Conservation (phyloP, 2,329 filamentous ascomycete species). For the Zymoseptoria pseudotritici region DNA sequence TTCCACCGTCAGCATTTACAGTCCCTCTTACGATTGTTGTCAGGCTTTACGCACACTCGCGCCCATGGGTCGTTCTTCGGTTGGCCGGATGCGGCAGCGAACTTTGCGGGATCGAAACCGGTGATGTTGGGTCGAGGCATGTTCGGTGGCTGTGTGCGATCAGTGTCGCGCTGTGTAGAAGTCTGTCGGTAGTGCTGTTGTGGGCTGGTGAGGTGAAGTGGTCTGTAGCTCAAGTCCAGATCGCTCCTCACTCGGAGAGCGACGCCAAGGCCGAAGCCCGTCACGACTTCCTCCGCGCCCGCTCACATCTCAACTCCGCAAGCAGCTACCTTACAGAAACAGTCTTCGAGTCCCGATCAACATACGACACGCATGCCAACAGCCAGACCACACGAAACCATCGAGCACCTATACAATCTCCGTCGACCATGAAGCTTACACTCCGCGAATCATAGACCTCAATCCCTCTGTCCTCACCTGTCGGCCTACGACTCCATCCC, state of each 20-base stretch:
- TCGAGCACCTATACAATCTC: not conserved
- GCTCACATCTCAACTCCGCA: not conserved
- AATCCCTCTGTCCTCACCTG: not conserved
- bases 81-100: constrained; percentile 62
- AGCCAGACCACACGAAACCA: not conserved
- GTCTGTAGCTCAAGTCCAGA: not conserved
- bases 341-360: not conserved
- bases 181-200: not conserved
- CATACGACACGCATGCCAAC: not conserved
- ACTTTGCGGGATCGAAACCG: constrained; percentile 81
- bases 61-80: constrained; percentile 56
- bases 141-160: constrained; percentile 2
- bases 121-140: constrained; percentile 62
- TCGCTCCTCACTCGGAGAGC: not conserved
- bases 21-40: not conserved
- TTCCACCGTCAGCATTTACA: constrained; percentile 3
- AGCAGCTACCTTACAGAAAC: not conserved
- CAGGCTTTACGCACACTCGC: constrained; percentile 45
- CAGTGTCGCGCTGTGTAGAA: not conserved
- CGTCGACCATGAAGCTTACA: not conserved
- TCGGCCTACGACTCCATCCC: not conserved
- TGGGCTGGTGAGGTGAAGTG: not conserved
- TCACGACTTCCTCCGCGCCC: not conserved
- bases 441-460: not conserved
- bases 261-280: not conserved